phyloP scores from a whole-genome alignment of 106 monocot species.

The Dendrobium officinale region DNA sequence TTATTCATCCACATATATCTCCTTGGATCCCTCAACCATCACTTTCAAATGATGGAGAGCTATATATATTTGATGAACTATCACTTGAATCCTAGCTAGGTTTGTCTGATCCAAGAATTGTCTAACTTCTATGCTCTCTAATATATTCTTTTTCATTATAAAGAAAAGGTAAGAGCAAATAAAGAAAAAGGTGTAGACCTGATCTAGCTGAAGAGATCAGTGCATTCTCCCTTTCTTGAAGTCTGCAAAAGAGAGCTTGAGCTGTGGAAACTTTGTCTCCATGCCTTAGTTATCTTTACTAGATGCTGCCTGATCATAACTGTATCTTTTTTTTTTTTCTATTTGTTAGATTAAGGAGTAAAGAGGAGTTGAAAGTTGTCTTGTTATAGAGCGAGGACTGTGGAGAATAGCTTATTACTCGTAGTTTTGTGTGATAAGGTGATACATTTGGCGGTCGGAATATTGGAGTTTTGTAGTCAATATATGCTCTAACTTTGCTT shows the following conservation, averaged over 20 bases:
- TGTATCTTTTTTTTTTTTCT: not conserved
- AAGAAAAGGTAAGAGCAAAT: not conserved
- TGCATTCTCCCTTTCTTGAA: not conserved
- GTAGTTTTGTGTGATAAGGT: no score
- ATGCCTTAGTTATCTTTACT: not conserved
- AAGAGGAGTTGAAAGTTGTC: not conserved
- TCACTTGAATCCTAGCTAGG: not conserved
- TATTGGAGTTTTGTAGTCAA: no score
- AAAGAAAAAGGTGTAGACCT: not conserved
- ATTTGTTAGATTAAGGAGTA: not conserved
- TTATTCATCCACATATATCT: not conserved
- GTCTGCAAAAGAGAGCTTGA: slow-evolving; percentile 2
- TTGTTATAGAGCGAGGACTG: not conserved
- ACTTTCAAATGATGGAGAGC: not conserved
- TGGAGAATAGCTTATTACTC: not conserved
- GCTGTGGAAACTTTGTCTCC: slow-evolving; percentile 6
- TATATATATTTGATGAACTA: not conserved
- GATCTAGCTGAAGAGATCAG: not conserved
- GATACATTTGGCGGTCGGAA: no score
- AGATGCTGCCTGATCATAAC: not conserved
- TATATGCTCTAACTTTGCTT: no score
- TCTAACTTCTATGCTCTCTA: not conserved
- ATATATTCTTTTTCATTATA: not conserved
- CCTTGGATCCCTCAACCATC: slow-evolving; percentile 4
- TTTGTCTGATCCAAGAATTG: not conserved